phyloP scores from a whole-genome alignment of 2,329 filamentous ascomycete species.

The Xylariales sp. region DNA sequence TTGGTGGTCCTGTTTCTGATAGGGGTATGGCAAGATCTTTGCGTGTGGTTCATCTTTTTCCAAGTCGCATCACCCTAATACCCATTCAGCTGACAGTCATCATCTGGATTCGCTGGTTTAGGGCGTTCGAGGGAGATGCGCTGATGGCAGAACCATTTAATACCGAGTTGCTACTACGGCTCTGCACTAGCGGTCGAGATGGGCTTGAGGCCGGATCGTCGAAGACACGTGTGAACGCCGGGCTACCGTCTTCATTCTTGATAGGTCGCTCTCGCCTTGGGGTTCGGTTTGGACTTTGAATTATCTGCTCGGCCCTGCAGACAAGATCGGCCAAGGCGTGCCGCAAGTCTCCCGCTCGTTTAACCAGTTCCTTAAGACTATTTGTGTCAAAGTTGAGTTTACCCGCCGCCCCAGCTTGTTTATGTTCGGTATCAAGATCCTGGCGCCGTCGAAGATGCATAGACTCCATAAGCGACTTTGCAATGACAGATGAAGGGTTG shows the following conservation, averaged over 20 bases:
- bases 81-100: conserved; percentile 58
- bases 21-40: too few relatives aligned
- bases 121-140: conserved; percentile 44
- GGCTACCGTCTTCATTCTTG: conserved; percentile 48
- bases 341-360: conserved; percentile 55
- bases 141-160: conserved; percentile 46
- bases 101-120: conserved; percentile 55
- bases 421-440: conserved; percentile 32
- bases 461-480: conserved; percentile 59
- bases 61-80: too few relatives aligned
- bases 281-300: conserved; percentile 50
- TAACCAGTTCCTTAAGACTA: conserved; percentile 62
- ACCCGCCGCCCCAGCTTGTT: conserved; percentile 32
- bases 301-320: conserved; percentile 54
- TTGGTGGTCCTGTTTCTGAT: too few relatives aligned
- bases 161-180: conserved; percentile 49
- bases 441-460: conserved; percentile 53
- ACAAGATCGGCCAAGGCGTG: conserved; percentile 57
- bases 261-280: conserved; percentile 40
- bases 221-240: conserved; percentile 65
- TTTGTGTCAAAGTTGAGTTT: conserved; percentile 66
- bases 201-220: conserved; percentile 56
- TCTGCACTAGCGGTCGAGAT: conserved; percentile 44
- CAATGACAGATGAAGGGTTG: conserved; percentile 45
- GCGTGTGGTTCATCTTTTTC: too few relatives aligned